phyloP scores from a whole-genome alignment of 768 basidiomycete genomes.

The Leucosporidium scottii region DNA sequence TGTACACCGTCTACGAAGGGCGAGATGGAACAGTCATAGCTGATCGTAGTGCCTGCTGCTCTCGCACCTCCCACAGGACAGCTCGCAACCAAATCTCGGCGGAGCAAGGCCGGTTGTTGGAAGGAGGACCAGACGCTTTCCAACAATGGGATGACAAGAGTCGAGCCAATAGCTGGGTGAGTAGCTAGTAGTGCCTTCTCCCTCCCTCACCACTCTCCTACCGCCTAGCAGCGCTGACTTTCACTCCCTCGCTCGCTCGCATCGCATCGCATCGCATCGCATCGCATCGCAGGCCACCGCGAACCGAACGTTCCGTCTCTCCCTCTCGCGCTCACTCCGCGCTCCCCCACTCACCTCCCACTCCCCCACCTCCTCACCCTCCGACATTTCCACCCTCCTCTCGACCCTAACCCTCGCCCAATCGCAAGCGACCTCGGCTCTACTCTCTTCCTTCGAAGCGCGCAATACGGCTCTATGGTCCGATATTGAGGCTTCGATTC shows the following conservation, averaged over 20 bases:
- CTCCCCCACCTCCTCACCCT: background rate
- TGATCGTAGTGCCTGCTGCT: background rate
- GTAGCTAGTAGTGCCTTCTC: too few species aligned
- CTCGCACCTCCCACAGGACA: background rate
- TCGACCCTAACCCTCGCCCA: constrained; percentile 21
- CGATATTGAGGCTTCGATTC: constrained; percentile 26
- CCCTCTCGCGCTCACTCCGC: constrained; percentile 17
- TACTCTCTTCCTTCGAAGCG: constrained; percentile 23
- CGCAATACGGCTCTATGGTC: constrained; percentile 31
- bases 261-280: too few species aligned
- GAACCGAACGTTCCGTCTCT: constrained; percentile 28
- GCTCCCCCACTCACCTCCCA: background rate
- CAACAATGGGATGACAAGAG: constrained; percentile 22
- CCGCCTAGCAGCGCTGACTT: too few species aligned
- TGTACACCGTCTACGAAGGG: too few species aligned
- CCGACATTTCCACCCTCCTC: constrained; percentile 20
- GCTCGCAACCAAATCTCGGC: background rate
- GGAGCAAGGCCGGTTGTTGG: background rate
- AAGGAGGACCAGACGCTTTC: constrained; percentile 9
- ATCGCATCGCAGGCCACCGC: constrained; percentile 21
- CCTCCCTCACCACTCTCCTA: too few species aligned
- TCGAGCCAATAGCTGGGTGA: constrained; percentile 14
- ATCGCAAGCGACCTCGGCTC: background rate
- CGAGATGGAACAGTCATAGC: background rate
- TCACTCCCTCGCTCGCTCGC: too few species aligned